A percentile compares a stretch with the other conserved stretches of the same genome.
Evolutionary conservation across 1,139 yeast genomes (phyloP).

Genomic region (Nematodospora anomalae): DNA sequence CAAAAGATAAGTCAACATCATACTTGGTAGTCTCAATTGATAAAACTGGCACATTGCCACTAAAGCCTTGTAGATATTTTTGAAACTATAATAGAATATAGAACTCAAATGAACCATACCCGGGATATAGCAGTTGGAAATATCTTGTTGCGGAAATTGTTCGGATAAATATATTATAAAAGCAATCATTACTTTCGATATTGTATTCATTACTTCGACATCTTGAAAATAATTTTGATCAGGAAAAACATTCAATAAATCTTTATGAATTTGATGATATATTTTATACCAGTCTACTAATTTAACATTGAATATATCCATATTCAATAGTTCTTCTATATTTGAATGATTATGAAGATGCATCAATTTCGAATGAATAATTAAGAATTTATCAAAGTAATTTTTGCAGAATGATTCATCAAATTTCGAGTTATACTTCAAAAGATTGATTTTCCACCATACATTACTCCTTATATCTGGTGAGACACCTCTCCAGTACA

Average conservation of each 20-base stretch:
- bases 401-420: slow-evolving; percentile 19
- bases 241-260: slow-evolving; percentile 36
- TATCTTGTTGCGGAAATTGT: slow-evolving; percentile 10
- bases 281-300: slow-evolving; percentile 9
- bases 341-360: slow-evolving; percentile 3
- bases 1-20: slow-evolving; percentile 19
- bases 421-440: slow-evolving; percentile 36
- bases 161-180: slow-evolving; percentile 23
- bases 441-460: slow-evolving; percentile 46
- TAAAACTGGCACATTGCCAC: slow-evolving; percentile 46
- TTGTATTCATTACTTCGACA: slow-evolving; percentile 25
- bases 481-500: slow-evolving; percentile 73
- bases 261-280: slow-evolving; percentile 18
- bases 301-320: slow-evolving; percentile 8
- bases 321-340: slow-evolving; percentile 3
- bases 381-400: slow-evolving; percentile 19
- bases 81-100: slow-evolving; percentile 38
- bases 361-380: slow-evolving; percentile 8
- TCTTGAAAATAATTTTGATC: slow-evolving; percentile 45
- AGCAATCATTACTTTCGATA: slow-evolving; percentile 28
- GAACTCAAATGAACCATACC: slow-evolving; percentile 40
- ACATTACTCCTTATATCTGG: slow-evolving; percentile 42
- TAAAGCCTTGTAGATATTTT: slow-evolving; percentile 40
- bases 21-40: slow-evolving; percentile 30
- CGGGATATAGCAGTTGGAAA: slow-evolving; percentile 19